phyloP scores from a whole-genome alignment of 2,329 filamentous ascomycete genomes.

The Hypoxylon sp. region DNA sequence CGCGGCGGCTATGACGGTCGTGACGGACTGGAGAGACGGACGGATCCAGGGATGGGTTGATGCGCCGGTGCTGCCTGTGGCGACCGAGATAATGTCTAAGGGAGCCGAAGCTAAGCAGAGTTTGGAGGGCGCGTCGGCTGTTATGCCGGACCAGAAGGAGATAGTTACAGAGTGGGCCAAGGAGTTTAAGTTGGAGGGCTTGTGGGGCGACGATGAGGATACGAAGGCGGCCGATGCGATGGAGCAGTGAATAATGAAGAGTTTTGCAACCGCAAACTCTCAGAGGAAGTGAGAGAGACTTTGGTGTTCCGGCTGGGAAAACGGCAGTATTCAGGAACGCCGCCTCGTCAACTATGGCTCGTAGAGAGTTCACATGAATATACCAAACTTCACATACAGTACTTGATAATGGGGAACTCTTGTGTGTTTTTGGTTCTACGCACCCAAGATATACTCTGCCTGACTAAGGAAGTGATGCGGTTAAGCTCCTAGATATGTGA shows the following conservation, averaged over 20 bases:
- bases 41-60: slow-evolving; percentile 94
- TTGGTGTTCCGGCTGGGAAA: background rate
- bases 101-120: slow-evolving; percentile 15
- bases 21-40: slow-evolving; percentile 97
- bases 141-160: slow-evolving; percentile 72
- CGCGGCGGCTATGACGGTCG: slow-evolving; percentile 90
- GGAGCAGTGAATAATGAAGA: slow-evolving; percentile 60
- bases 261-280: background rate
- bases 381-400: slow-evolving; percentile 8
- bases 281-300: background rate
- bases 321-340: background rate
- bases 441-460: no score
- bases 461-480: no score
- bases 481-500: no score
- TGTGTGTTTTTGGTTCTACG: no score
- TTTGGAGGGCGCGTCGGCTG: slow-evolving; percentile 6
- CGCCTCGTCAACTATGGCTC: background rate
- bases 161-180: slow-evolving; percentile 87
- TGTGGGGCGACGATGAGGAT: slow-evolving; percentile 79
- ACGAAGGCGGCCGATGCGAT: slow-evolving; percentile 62
- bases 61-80: slow-evolving; percentile 76
- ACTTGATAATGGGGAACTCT: background rate
- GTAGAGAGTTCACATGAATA: slow-evolving; percentile 18
- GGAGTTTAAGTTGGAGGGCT: slow-evolving; percentile 93
- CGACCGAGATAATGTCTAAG: slow-evolving; percentile 46